phyloP scores from a whole-genome alignment of 2,329 filamentous ascomycete species.

The Nectriaceae sp. region DNA sequence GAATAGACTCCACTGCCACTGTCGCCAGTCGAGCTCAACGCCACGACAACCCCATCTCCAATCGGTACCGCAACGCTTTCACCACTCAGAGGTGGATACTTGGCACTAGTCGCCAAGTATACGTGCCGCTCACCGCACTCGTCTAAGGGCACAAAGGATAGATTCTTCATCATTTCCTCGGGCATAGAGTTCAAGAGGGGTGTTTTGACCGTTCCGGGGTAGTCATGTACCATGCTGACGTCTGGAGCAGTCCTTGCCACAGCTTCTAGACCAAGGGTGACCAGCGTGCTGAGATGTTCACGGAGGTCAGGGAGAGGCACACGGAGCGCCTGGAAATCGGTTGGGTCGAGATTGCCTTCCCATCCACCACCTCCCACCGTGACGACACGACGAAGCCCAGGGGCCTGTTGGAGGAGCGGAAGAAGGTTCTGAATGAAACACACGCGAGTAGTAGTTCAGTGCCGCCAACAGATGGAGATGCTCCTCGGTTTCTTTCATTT shows the following conservation, averaged over 20 bases:
- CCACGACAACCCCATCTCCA: background rate
- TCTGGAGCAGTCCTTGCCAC: background rate
- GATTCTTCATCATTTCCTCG: background rate
- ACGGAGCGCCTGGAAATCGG: conserved; percentile 3
- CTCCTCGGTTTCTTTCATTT: background rate
- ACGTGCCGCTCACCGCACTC: background rate
- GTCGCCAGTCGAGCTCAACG: background rate
- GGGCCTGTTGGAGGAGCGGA: conserved; percentile 5
- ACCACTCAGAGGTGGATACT: background rate
- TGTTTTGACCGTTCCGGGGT: conserved; percentile 8
- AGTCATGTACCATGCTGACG: conserved; percentile 4
- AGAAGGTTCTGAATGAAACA: conserved; percentile 9
- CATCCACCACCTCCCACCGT: conserved; percentile 6
- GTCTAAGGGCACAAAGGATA: background rate
- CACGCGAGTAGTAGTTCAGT: conserved; percentile 6
- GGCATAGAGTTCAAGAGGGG: background rate
- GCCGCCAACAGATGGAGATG: background rate
- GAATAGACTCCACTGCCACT: background rate
- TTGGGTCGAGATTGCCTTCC: conserved; percentile 5
- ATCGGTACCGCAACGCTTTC: background rate
- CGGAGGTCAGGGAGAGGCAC: background rate
- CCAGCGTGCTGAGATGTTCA: conserved; percentile 4
- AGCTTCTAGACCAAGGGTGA: conserved; percentile 2
- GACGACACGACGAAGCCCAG: conserved; percentile 7
- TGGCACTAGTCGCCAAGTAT: background rate